These are phyloP conservation scores for Fusarium sp. DNA, from an alignment of 2,329 filamentous ascomycete genomes.

Conservation along the genomic window DNA sequence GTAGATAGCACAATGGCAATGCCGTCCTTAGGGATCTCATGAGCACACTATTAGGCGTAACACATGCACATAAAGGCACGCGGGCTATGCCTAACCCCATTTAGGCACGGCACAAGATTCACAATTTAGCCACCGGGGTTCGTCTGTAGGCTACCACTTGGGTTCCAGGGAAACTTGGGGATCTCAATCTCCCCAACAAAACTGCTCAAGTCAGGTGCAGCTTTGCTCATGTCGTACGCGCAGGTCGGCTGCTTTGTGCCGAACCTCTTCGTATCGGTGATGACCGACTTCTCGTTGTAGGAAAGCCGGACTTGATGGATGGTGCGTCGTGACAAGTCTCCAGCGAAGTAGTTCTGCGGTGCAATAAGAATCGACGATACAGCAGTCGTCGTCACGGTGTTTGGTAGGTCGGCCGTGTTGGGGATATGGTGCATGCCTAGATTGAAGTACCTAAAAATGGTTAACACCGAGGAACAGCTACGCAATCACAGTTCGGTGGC, in stretches of 20 bases:
- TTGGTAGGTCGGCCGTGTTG: constrained; percentile 34
- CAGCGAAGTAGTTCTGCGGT: constrained; percentile 33
- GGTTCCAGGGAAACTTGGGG: constrained; percentile 35
- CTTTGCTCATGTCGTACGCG: constrained; percentile 18
- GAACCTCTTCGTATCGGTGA: constrained; percentile 30
- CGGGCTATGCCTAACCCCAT: too few species aligned
- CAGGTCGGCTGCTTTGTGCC: constrained; percentile 33
- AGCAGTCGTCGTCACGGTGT: constrained; percentile 29
- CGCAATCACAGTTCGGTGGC: fast-evolving
- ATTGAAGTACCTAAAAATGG: constrained; percentile 26
- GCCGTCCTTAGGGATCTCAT: neutral
- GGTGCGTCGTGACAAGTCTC: constrained; percentile 29
- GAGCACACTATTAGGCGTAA: neutral
- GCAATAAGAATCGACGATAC: constrained; percentile 33
- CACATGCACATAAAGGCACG: too few species aligned
- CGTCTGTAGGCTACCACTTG: constrained; percentile 37
- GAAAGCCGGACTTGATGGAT: constrained; percentile 28
- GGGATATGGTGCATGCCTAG: constrained; percentile 38
- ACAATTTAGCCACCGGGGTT: constrained; percentile 33
- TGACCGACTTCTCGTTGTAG: constrained; percentile 14
- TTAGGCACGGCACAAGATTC: neutral
- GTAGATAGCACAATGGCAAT: neutral
- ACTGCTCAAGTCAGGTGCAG: constrained; percentile 16
- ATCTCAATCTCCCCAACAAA: constrained; percentile 38
- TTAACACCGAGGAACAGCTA: neutral